Evolutionary conservation across 225 moss, liverwort and hornwort genomes (phyloP).

Genomic region (Straminergon stramineum): DNA sequence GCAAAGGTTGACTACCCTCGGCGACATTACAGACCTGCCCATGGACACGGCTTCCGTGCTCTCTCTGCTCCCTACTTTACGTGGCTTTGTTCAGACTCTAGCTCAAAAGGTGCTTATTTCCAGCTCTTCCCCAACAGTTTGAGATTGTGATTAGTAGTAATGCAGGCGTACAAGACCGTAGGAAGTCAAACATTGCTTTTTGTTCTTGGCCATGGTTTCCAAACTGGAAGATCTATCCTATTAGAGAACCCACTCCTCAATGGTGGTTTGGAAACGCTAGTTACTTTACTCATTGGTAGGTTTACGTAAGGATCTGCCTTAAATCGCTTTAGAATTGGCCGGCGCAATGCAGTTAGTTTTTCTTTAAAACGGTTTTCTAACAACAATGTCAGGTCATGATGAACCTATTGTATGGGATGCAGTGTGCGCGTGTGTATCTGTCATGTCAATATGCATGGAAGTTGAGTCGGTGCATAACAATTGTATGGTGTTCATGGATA

Average conservation of each 20-base stretch:
- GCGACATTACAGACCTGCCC: slow-evolving; percentile 27
- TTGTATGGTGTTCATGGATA: neutral
- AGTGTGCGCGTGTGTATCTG: neutral
- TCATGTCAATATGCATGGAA: neutral
- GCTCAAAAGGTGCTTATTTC: slow-evolving; percentile 29
- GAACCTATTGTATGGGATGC: neutral
- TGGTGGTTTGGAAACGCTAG: neutral
- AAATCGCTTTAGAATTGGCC: neutral
- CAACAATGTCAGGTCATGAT: neutral
- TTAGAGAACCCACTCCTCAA: neutral
- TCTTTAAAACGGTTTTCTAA: neutral
- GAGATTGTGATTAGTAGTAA: neutral
- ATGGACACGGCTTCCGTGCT: slow-evolving; percentile 54
- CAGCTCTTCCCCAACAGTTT: neutral
- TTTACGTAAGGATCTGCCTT: neutral
- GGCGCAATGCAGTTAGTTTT: neutral
- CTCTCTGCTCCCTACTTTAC: slow-evolving; percentile 62
- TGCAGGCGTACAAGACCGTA: neutral
- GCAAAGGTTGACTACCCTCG: slow-evolving; percentile 14
- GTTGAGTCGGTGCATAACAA: neutral
- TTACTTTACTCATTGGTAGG: neutral
- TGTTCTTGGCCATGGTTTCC: neutral
- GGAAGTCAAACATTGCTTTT: neutral
- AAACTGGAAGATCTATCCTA: neutral
- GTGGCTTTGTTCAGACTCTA: slow-evolving; percentile 53